Percentiles rank a stretch among this genome's conserved stretches.
These are phyloP conservation scores for Medicago arabica DNA, from an alignment of 306 rosid species.

Conservation along the genomic window DNA sequence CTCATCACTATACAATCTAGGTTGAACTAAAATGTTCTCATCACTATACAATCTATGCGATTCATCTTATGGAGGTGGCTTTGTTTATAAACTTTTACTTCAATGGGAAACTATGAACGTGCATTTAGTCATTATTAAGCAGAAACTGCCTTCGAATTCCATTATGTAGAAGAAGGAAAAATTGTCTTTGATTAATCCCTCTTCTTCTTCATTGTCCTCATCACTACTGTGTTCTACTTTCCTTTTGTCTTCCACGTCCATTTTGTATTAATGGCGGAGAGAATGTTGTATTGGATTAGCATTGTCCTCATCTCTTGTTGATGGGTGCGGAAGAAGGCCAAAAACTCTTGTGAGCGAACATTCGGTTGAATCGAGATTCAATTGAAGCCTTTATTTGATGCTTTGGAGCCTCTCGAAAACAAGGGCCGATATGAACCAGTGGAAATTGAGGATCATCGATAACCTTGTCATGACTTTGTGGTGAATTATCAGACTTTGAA, in stretches of 20 bases:
- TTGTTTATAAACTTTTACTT: no score
- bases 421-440: conserved; percentile 75
- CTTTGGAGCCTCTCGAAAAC: conserved; percentile 75
- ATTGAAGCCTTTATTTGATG: conserved; percentile 66
- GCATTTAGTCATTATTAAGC: no score
- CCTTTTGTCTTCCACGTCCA: conserved; percentile 43
- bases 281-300: conserved; percentile 38
- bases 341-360: conserved; percentile 69
- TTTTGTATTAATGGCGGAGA: conserved; percentile 62
- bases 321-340: conserved; percentile 65
- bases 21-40: no score
- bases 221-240: conserved; percentile 42
- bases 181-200: conserved; percentile 40
- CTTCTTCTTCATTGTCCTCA: conserved; percentile 16
- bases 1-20: no score
- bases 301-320: conserved; percentile 72
- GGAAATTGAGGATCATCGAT: conserved; percentile 72
- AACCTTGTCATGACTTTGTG: conserved; percentile 22
- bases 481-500: conserved; percentile 20
- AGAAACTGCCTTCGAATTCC: no score
- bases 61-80: no score
- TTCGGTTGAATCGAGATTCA: conserved; percentile 71
- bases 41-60: no score
- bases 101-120: no score
- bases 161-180: no score